Conservation (phyloP, 2,329 filamentous ascomycete genomes). For the Ploettnerulaceae sp. region DNA sequence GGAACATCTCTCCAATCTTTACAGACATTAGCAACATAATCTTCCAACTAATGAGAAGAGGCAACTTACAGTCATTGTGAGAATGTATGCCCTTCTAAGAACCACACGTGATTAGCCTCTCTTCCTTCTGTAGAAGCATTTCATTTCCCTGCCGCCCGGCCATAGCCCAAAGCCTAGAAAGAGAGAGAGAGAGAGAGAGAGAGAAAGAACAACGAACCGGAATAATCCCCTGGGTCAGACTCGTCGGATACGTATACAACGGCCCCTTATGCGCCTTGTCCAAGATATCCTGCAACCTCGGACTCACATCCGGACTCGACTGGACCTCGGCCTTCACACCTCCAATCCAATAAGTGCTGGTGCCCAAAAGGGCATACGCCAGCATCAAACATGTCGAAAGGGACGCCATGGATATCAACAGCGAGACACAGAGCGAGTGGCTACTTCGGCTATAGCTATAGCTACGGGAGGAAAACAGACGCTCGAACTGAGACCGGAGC, state of each 20-base stretch:
- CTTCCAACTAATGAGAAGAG: constrained; percentile 46
- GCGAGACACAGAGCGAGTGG: constrained; percentile 2
- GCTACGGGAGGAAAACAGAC: no score
- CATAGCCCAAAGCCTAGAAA: constrained; percentile 3
- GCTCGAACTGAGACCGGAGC: neutral
- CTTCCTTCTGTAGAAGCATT: no score
- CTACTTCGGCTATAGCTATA: neutral
- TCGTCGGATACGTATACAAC: constrained; percentile 55
- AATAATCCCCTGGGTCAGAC: constrained; percentile 54
- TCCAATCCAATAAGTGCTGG: neutral
- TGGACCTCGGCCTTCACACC: constrained; percentile 8
- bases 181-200: neutral
- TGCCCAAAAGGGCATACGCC: constrained; percentile 11
- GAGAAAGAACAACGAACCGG: constrained; percentile 49
- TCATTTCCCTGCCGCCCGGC: no score
- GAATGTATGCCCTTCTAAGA: constrained; percentile 50
- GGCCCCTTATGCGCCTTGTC: constrained; percentile 47
- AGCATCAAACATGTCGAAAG: constrained; percentile 17
- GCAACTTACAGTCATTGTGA: constrained; percentile 56
- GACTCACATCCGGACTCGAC: constrained; percentile 36
- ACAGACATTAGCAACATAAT: constrained; percentile 38
- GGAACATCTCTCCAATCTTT: constrained; percentile 38
- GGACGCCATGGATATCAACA: constrained; percentile 14
- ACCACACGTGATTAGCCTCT: no score
- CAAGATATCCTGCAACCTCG: constrained; percentile 50